Evolutionary conservation across 305 asterid genomes (phyloP), one percentile per base, ranked within the genome.

Genomic region (Andrographis paniculata): DNA sequence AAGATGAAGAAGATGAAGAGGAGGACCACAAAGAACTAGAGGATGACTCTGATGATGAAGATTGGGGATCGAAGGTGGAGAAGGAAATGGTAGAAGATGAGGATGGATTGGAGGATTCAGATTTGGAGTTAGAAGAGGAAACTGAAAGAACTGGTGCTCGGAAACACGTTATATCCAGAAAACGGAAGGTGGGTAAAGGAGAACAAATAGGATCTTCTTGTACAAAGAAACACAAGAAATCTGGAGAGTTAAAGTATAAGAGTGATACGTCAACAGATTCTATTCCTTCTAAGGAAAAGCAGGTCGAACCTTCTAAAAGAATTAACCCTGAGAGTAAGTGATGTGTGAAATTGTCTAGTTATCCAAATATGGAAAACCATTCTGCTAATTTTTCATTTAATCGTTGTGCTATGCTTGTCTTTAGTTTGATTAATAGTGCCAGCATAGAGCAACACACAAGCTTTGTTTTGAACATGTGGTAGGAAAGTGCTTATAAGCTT

Each of bases 21-120:
- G 65, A 50, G 17, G 66, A 67, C 58, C 13, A 36, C 24, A 59
- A 68, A 20, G 64, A 69, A 28, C 27, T 61, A 6, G 69, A 64
- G 58, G 87, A 79, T 58, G 89, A 70, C 60, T 79, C 80, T 0
- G 80, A 58, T 20, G 94, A 81, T 46, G 94, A 79, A 60, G 95
- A 82, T 47, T 79, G 89, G 93, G 88, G 57, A 9, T 64, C 42
- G 40, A 69, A 55, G 68, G 73, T 14, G 8, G 82, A 40, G 14
- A 64, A 65, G 20, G 83, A 68, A 51, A 59, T 16, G 14, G 56
- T 58, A 23, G 80, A 63, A 28, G 77, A 46, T 16, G 98, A 73
- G 51, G 94, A 68, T 58, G 64, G 45, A 19, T 63, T 50, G 50
- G 87, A 70, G 52, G 73, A 75, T 33, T 59, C 70, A 72, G 87